Evolutionary conservation across 148 eudicot species (phyloP).

Genomic region (Hydrangea macrophylla): DNA sequence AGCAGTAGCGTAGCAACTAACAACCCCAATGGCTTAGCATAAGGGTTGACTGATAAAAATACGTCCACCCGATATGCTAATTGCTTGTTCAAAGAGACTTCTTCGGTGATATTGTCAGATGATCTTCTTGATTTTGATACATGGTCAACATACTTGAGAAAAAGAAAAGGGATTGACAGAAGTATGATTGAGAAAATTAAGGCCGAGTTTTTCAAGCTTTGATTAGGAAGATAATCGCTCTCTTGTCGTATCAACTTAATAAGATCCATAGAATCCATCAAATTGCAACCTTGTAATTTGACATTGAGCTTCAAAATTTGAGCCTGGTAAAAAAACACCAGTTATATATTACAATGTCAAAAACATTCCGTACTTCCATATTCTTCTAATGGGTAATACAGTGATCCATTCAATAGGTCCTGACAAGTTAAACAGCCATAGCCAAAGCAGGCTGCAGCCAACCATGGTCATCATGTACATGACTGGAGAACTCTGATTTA

Average conservation of each 20-base stretch:
- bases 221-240: slow-evolving; percentile 16
- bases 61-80: slow-evolving; percentile 47
- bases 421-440: not conserved
- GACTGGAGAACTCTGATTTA: not conserved
- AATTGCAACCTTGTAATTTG: slow-evolving; percentile 30
- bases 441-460: not conserved
- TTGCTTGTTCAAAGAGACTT: slow-evolving; percentile 44
- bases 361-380: no score
- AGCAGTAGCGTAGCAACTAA: slow-evolving; percentile 49
- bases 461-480: not conserved
- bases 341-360: not conserved
- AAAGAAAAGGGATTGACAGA: slow-evolving; percentile 38
- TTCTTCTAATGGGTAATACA: not conserved
- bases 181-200: slow-evolving; percentile 32
- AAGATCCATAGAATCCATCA: slow-evolving; percentile 25
- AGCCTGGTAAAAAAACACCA: slow-evolving; percentile 24
- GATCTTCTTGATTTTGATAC: slow-evolving; percentile 38
- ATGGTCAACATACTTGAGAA: slow-evolving; percentile 44
- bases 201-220: slow-evolving; percentile 33
- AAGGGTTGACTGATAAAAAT: slow-evolving; percentile 50
- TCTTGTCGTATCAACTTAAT: slow-evolving; percentile 8
- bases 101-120: slow-evolving; percentile 31
- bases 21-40: slow-evolving; percentile 53
- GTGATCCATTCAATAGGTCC: not conserved
- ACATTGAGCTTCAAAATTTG: slow-evolving; percentile 31